A percentile compares a stretch with the other conserved stretches of the same genome.
Evolutionary conservation across 169 alveolate genomes (phyloP).

Genomic region (Plasmodium yoelii): DNA sequence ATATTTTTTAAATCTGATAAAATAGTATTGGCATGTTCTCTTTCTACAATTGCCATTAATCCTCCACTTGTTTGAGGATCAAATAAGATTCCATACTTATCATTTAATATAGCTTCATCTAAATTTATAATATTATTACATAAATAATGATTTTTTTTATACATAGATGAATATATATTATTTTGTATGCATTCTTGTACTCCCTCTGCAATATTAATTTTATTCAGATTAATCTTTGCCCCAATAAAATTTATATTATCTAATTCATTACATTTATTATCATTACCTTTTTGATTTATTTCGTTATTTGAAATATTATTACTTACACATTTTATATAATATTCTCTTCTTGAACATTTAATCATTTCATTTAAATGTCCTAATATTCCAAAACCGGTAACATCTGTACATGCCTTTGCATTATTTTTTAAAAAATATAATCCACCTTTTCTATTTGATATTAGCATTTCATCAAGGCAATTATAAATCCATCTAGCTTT

Average conservation of each 20-base stretch:
- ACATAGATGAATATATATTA: constrained; percentile 76
- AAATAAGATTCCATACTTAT: constrained; percentile 64
- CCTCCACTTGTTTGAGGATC: constrained; percentile 79
- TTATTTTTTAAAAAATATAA: constrained; percentile 57
- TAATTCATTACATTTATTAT: not conserved
- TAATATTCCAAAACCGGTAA: constrained; percentile 74
- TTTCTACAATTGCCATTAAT: constrained; percentile 67
- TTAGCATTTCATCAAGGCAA: constrained; percentile 75
- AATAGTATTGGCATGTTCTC: constrained; percentile 33
- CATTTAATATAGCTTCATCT: constrained; percentile 53
- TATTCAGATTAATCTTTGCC: constrained; percentile 56
- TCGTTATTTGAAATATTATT: not conserved
- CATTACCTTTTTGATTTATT: not conserved
- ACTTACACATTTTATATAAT: constrained; percentile 13
- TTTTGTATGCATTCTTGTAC: constrained; percentile 70
- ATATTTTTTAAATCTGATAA: constrained; percentile 52
- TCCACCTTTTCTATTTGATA: constrained; percentile 73
- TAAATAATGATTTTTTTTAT: constrained; percentile 72
- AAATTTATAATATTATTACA: constrained; percentile 75
- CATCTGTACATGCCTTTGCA: constrained; percentile 76
- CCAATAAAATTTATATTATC: constrained; percentile 38
- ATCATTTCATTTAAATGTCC: constrained; percentile 76
- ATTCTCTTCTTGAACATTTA: constrained; percentile 68
- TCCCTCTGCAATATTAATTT: constrained; percentile 61
- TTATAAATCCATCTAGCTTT: constrained; percentile 76